A percentile compares a stretch with the other conserved stretches of the same genome.
These are phyloP conservation scores for Rhodotorula sp. DNA, from an alignment of 1,284 basidiomycete genomes.

Conservation along the genomic window DNA sequence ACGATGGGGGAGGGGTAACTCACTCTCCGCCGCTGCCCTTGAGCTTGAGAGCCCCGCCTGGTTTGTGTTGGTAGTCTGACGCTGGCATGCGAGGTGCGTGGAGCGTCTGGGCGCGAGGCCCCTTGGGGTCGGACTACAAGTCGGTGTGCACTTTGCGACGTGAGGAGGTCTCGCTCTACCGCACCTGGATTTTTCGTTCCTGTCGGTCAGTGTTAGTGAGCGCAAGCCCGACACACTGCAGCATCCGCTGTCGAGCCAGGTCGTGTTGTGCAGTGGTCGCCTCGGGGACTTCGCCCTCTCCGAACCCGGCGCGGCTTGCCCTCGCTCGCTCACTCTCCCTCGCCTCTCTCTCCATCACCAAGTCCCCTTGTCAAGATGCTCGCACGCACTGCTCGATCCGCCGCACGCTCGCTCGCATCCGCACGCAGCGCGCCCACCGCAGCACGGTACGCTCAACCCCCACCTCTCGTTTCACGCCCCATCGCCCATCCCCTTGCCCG, in stretches of 20 bases:
- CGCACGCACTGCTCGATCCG: background rate
- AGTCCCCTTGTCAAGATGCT: too few relatives aligned
- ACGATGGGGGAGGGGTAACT: background rate
- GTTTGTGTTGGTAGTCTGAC: constrained; percentile 76
- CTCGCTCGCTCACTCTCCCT: background rate
- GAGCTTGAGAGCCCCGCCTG: constrained; percentile 78
- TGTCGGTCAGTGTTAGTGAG: too few relatives aligned
- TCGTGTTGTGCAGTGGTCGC: background rate
- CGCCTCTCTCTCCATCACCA: background rate
- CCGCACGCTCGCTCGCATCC: background rate
- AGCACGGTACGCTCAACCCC: background rate
- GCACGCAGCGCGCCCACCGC: background rate
- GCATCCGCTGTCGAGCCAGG: too few relatives aligned
- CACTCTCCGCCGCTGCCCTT: constrained; percentile 65
- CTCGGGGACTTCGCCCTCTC: background rate
- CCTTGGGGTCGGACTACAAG: too few relatives aligned
- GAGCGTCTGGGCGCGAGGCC: too few relatives aligned
- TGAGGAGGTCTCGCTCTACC: too few relatives aligned
- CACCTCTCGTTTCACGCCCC: background rate
- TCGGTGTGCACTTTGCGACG: too few relatives aligned
- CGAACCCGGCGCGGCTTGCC: background rate
- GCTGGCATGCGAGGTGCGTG: constrained; percentile 50
- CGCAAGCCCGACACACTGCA: too few relatives aligned
- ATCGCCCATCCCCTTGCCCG: background rate
- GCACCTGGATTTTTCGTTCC: too few relatives aligned